phyloP scores from a whole-genome alignment of 1,139 yeast species.

The Magnusiomyces sp. region DNA sequence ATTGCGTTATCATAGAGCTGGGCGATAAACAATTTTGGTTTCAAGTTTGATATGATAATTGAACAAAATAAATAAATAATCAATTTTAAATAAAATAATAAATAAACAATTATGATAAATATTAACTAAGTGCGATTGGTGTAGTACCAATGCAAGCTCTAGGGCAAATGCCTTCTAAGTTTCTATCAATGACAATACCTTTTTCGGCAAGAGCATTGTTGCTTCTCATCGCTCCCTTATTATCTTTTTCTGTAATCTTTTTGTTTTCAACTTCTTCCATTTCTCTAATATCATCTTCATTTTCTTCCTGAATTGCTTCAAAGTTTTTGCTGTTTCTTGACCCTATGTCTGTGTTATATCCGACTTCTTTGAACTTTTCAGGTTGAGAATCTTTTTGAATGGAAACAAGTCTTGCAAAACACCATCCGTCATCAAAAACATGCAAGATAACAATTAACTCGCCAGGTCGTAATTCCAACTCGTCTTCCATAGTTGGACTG shows the following conservation, averaged over 20 bases:
- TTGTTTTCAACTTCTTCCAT: too few species aligned
- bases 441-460: slow-evolving; percentile 28
- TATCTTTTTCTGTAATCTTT: too few species aligned
- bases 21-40: too few species aligned
- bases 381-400: background rate
- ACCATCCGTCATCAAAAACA: slow-evolving; percentile 36
- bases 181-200: too few species aligned
- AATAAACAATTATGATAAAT: too few species aligned
- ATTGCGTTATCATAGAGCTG: too few species aligned
- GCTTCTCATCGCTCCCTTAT: too few species aligned
- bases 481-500: slow-evolving; percentile 31
- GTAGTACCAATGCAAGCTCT: slow-evolving; percentile 20
- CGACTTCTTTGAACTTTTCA: background rate
- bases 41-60: too few species aligned
- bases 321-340: background rate
- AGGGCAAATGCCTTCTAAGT: slow-evolving; percentile 28
- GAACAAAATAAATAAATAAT: too few species aligned
- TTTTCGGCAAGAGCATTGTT: too few species aligned
- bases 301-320: background rate
- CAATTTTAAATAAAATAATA: too few species aligned
- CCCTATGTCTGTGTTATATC: background rate
- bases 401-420: slow-evolving; percentile 21
- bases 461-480: slow-evolving; percentile 27
- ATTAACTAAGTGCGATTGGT: too few species aligned
- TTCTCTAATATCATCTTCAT: slow-evolving; percentile 9